phyloP scores from a whole-genome alignment of 306 rosid genomes.

The Trifolium fragiferum region DNA sequence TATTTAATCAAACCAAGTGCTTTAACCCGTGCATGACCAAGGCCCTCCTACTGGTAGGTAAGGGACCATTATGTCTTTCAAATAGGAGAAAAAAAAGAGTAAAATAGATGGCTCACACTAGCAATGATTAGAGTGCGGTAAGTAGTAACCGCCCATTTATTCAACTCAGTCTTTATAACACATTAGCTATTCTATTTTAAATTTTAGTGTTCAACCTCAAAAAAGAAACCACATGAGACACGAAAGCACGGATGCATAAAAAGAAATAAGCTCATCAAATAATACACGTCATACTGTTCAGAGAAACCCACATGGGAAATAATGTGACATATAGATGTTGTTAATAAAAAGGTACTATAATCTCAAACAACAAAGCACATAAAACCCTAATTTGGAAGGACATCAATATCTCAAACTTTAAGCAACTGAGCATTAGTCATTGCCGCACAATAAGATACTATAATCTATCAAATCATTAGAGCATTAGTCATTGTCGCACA shows the following conservation, averaged over 20 bases:
- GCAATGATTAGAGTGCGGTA: not conserved
- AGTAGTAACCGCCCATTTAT: conserved; percentile 2
- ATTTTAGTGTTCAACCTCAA: not conserved
- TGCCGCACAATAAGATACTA: not conserved
- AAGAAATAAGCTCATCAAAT: conserved; percentile 18
- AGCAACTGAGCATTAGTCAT: too few relatives aligned
- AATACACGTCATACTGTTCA: not conserved
- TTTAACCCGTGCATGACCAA: conserved; percentile 5
- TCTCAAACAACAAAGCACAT: not conserved
- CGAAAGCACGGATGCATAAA: not conserved
- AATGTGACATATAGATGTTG: not conserved
- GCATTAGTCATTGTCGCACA: too few relatives aligned
- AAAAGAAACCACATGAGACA: conserved; percentile 16
- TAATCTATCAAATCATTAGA: not conserved
- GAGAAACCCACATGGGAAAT: not conserved
- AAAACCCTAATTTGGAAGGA: not conserved
- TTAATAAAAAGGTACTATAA: not conserved
- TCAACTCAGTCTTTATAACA: not conserved
- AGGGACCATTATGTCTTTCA: not conserved
- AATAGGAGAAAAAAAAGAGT: not conserved
- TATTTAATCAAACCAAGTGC: conserved; percentile 10
- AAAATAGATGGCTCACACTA: conserved; percentile 10
- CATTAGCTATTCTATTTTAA: not conserved
- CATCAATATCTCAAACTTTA: not conserved
- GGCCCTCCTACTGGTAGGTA: not conserved